Percentiles rank a stretch among this genome's conserved stretches.
phyloP scores from a whole-genome alignment of 2,329 filamentous ascomycete species.

The Erysiphe pulchra region DNA sequence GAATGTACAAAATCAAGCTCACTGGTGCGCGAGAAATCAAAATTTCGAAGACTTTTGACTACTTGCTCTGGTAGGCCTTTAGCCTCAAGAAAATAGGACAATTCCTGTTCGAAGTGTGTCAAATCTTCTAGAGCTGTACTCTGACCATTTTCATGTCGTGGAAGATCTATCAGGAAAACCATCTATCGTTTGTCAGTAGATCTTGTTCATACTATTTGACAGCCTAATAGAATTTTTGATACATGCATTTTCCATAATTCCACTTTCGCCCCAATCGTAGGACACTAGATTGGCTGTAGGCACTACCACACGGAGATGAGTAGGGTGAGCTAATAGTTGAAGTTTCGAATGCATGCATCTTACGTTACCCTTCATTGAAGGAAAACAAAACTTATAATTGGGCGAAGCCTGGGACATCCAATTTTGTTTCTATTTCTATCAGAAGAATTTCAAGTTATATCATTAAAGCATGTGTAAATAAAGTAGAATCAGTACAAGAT shows the following conservation, averaged over 20 bases:
- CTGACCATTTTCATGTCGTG: conserved; percentile 18
- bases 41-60: conserved; percentile 41
- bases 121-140: conserved; percentile 7
- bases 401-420: conserved; percentile 24
- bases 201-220: background rate
- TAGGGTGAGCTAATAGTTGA: conserved; percentile 58
- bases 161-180: conserved; percentile 81
- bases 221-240: background rate
- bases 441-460: too few relatives aligned
- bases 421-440: conserved; percentile 18
- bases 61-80: conserved; percentile 39
- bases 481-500: too few relatives aligned
- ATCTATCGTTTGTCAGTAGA: conserved; percentile 21
- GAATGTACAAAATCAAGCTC: conserved; percentile 63
- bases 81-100: conserved; percentile 43
- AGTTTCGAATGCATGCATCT: conserved; percentile 86
- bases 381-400: conserved; percentile 54
- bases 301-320: conserved; percentile 52
- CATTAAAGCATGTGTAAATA: too few relatives aligned
- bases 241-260: conserved; percentile 59
- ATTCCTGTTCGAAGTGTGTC: conserved; percentile 39
- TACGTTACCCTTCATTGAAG: conserved; percentile 38
- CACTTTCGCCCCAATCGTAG: conserved; percentile 45
- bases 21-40: conserved; percentile 55
- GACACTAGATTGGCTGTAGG: conserved; percentile 68